Percentiles rank a stretch among this genome's conserved stretches.
Evolutionary conservation across 2,329 filamentous ascomycete species (phyloP).

Genomic region (Celoporthe dispersa): DNA sequence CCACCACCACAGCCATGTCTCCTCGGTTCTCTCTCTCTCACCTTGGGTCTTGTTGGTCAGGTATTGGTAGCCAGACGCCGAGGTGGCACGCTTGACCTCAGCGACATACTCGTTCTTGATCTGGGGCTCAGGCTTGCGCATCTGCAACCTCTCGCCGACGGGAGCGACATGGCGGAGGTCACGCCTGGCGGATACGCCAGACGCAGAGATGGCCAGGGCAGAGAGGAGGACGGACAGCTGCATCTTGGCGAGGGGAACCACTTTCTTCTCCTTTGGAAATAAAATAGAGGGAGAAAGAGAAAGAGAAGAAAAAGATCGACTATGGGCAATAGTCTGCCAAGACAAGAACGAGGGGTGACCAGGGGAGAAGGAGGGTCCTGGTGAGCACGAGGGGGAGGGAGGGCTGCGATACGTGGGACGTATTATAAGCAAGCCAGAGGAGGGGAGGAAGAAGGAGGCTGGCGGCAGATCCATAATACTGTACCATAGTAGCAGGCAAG

Average conservation of each 20-base stretch:
- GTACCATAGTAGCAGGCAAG: no score
- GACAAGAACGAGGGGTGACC: background rate
- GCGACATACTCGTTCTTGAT: slow-evolving; percentile 11
- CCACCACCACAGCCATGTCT: background rate
- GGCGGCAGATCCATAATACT: background rate
- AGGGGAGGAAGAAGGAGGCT: background rate
- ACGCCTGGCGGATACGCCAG: slow-evolving; percentile 15
- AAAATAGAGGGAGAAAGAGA: background rate
- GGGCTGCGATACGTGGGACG: background rate
- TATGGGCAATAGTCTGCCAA: background rate
- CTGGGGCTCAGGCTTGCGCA: slow-evolving; percentile 3
- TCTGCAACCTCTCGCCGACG: slow-evolving; percentile 21
- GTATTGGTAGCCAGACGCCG: slow-evolving; percentile 11
- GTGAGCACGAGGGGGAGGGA: background rate
- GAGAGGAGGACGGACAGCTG: slow-evolving; percentile 21
- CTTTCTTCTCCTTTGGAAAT: background rate
- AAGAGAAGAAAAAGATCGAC: background rate
- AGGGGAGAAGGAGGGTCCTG: slow-evolving; percentile 2
- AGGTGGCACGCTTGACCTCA: slow-evolving; percentile 13
- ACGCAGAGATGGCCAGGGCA: slow-evolving; percentile 15
- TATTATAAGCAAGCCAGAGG: slow-evolving; percentile 2
- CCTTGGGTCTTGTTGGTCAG: slow-evolving; percentile 22
- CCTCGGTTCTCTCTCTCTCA: background rate
- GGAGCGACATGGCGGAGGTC: slow-evolving; percentile 24
- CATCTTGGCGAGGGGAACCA: slow-evolving; percentile 8